Evolutionary conservation across 371 early-diverging fungal genomes (phyloP).

Genomic region (Hamiltosporidium tvaerminnensis): DNA sequence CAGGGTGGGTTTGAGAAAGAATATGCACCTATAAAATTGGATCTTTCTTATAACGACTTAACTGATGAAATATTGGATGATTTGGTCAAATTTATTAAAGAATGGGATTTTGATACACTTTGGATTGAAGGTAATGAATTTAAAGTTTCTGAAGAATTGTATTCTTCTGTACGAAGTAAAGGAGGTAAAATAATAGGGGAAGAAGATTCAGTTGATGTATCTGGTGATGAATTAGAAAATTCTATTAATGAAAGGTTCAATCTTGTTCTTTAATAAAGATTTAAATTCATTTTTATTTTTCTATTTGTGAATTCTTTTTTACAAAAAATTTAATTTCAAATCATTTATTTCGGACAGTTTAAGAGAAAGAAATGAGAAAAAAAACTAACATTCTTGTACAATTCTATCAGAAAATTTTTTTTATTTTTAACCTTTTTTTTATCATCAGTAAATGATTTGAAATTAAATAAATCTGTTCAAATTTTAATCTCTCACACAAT

Average conservation of each 20-base stretch:
- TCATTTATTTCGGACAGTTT: too few relatives aligned
- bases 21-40: conserved; percentile 19
- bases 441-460: too few relatives aligned
- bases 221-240: conserved; percentile 4
- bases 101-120: conserved; percentile 22
- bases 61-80: conserved; percentile 28
- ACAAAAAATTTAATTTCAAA: too few relatives aligned
- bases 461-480: too few relatives aligned
- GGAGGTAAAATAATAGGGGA: conserved; percentile 14
- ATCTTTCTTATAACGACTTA: conserved; percentile 51
- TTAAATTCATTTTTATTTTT: not conserved
- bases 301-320: too few relatives aligned
- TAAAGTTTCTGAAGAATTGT: conserved; percentile 18
- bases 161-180: conserved; percentile 2
- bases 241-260: conserved; percentile 5
- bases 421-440: too few relatives aligned
- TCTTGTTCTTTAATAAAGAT: conserved; percentile 1
- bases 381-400: too few relatives aligned
- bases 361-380: too few relatives aligned
- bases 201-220: conserved; percentile 1
- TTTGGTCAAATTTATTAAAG: conserved; percentile 21
- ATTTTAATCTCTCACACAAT: too few relatives aligned
- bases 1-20: conserved; percentile 16
- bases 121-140: conserved; percentile 46
- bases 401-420: too few relatives aligned